A percentile compares a stretch with the other conserved stretches of the same genome.
Conservation (phyloP, 2,329 filamentous ascomycete genomes). For the Diaporthe citriasiana region DNA sequence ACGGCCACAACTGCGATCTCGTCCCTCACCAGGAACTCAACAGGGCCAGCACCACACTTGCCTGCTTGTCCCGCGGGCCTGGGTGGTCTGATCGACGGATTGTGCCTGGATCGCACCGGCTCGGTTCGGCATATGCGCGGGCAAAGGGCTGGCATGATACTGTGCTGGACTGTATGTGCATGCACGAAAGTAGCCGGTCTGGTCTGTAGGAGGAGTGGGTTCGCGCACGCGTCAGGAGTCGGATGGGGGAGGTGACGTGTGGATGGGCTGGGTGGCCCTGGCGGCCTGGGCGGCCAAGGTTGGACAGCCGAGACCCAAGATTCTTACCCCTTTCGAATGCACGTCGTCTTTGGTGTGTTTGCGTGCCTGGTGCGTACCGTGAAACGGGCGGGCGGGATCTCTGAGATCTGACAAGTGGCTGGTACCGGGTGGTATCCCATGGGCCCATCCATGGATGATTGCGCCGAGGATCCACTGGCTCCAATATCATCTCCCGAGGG, state of each 20-base stretch:
- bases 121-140: not conserved
- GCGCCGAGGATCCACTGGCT: conserved; percentile 28
- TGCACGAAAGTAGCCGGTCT: not conserved
- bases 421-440: conserved; percentile 23
- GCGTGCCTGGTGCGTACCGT: conserved; percentile 20
- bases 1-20: not conserved
- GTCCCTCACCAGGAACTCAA: too few relatives aligned
- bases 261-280: conserved; percentile 3
- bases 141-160: not conserved
- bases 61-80: conserved; percentile 2
- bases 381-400: conserved; percentile 34
- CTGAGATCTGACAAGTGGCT: conserved; percentile 32
- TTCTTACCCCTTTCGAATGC: conserved; percentile 15
- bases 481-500: conserved; percentile 29
- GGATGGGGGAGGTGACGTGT: conserved; percentile 15
- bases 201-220: conserved; percentile 26
- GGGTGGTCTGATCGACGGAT: conserved; percentile 14
- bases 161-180: conserved; percentile 2
- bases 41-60: not conserved
- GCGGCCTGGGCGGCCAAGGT: not conserved
- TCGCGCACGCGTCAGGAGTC: conserved; percentile 16
- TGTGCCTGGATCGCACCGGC: conserved; percentile 16
- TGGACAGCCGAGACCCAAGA: conserved; percentile 16
- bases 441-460: conserved; percentile 27
- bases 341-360: conserved; percentile 9